A percentile compares a stretch with the other conserved stretches of the same genome.
These are phyloP conservation scores for Fusarium austroafricanum DNA, from an alignment of 2,329 filamentous ascomycete species.

Conservation along the genomic window DNA sequence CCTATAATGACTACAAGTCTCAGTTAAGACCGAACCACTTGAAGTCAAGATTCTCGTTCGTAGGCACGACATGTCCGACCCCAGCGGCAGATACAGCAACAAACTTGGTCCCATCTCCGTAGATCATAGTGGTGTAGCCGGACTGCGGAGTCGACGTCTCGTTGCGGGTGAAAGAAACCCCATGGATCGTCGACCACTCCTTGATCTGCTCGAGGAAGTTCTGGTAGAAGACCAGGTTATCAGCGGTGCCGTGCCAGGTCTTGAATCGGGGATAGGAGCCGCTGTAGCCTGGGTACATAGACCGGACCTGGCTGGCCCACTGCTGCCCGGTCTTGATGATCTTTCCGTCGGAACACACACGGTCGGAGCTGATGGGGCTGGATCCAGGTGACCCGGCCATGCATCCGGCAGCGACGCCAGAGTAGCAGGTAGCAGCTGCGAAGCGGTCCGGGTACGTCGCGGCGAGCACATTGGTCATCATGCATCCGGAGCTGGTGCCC, in stretches of 20 bases:
- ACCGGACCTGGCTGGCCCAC: constrained; percentile 2
- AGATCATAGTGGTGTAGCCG: constrained; percentile 6
- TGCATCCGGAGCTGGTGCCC: constrained; percentile 11
- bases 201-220: constrained; percentile 21
- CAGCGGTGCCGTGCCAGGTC: constrained; percentile 6
- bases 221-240: constrained; percentile 7
- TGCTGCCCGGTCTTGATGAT: constrained; percentile 1
- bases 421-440: constrained; percentile 11
- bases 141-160: background rate
- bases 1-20: background rate
- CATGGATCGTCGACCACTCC: constrained; percentile 11
- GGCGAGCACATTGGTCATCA: constrained; percentile 23
- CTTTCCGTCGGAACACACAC: constrained; percentile 4
- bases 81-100: constrained; percentile 10
- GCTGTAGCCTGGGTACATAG: constrained; percentile 12
- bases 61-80: constrained; percentile 8
- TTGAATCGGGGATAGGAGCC: constrained; percentile 8
- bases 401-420: constrained; percentile 13
- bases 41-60: constrained; percentile 8
- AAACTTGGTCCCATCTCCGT: constrained; percentile 10
- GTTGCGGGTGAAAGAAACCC: background rate
- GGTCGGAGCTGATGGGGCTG: constrained; percentile 7
- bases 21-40: constrained; percentile 15
- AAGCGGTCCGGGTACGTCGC: constrained; percentile 12
- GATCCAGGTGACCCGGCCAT: constrained; percentile 13